Conservation (phyloP, 148 eudicot genomes). For the Chenopodium berlandieri region DNA sequence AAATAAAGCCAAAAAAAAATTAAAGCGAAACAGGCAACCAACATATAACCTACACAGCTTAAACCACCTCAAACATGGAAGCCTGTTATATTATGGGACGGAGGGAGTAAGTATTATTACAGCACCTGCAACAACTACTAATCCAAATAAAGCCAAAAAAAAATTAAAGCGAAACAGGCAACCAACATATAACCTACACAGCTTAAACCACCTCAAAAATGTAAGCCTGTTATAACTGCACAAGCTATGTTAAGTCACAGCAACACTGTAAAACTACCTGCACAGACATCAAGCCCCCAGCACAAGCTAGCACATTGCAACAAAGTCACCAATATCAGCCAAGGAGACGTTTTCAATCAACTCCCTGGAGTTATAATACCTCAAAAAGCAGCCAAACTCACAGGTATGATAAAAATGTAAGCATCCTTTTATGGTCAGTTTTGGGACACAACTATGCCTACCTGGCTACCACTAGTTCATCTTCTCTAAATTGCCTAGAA, state of each 20-base stretch:
- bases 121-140: not conserved
- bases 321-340: too few species aligned
- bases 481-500: not conserved
- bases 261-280: not conserved
- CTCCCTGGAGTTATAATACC: not conserved
- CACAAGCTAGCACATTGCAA: not conserved
- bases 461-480: not conserved
- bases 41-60: too few species aligned
- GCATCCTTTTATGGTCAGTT: not conserved
- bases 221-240: too few species aligned
- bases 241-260: not conserved
- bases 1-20: too few species aligned
- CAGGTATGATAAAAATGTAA: not conserved
- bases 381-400: not conserved
- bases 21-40: too few species aligned
- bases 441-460: not conserved
- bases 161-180: not conserved
- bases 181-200: not conserved
- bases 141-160: not conserved
- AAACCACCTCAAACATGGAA: too few species aligned
- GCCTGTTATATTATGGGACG: too few species aligned
- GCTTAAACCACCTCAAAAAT: not conserved
- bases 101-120: not conserved
- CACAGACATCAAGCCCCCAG: not conserved
- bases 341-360: not conserved